Base-by-base conservation (phyloP, 2,329 filamentous ascomycete genomes). In the Kalmusia sp. region DNA sequence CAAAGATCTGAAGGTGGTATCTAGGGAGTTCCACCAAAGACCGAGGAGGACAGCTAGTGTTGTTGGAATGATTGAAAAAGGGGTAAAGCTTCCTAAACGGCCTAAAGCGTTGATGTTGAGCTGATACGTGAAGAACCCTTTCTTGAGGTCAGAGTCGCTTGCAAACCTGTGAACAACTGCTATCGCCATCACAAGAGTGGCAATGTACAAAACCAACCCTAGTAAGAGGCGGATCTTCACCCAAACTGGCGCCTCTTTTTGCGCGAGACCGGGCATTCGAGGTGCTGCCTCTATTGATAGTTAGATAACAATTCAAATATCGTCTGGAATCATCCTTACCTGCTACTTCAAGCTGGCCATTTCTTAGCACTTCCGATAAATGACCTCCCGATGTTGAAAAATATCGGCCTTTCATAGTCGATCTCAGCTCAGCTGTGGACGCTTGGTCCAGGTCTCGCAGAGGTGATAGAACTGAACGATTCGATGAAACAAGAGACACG, bases 21-120 rank as follows among this genome's bases (percentile, higher is more conserved):
- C 63, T 4, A 67, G 40, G 1, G 30, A 40, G 27, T 62, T 62
- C 64, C 64, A 67, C 44, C 54, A 65, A 7, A 67, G 43, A 24
- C 54, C 54, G 5, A 67, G 22, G 2, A 30, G 31, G 4, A 65
- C 52, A 25, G 56, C 57, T 3, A 64, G n/a, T 4, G 61, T 22
- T 3, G 64, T 61, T 3, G 63, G 57, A 7, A 59, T 51, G 19
- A 66, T 47, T 1, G 61, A 64, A 25, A 55, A 51, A 4, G 63
- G 61, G 12, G 59, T 56, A 33, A 64, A 55, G 9, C 33, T 33
- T 3, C 52, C 52, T 7, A 57, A 2, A 45, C 31, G 27, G 49
- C 45, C 39, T 50, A 53, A 12, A 0, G 46, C 15, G 6, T 51
- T 43, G 11, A 54, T 25, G 15, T 56, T 35, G 1, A 58, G 31